Evolutionary conservation across 352 stramenopile species (phyloP), one percentile per base, ranked within the genome.

Genomic region (Pythium biforme): DNA sequence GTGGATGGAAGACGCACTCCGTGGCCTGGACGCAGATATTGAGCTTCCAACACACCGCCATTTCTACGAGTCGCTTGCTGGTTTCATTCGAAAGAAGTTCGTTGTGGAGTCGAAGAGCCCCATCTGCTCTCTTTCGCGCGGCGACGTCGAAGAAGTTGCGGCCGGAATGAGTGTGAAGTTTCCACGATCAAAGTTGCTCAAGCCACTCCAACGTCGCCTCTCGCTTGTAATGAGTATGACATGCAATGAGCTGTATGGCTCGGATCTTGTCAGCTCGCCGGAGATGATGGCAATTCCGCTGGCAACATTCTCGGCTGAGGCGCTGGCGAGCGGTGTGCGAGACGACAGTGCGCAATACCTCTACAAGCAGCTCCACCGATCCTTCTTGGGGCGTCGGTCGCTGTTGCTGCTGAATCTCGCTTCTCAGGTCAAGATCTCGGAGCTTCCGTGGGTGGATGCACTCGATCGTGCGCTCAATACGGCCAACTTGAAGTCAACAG

Each of bases 401-500:
- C 34, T 69, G n/a, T 19, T 72, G 50, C 48, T 69, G 20, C 43
- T 72, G 26, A 48, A 65, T 34, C 69, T 41, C 23, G 54, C 46
- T 3, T 69, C 60, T 2, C 64, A 72, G 37, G 59, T 68, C 22
- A 20, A 45, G 12, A 43, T 60, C 12, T 37, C 20, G 0, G 59
- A 67, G 22, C 52, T 72, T 0, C 66, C 66, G 15, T 72, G 66
- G 66, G 29, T 66, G 31, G 17, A 27, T 14, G 45, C 47, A 6
- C 46, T 62, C 14, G 58, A 63, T 26, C 25, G 20, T 10, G 11
- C 22, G 4, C 25, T 72, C 25, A 23, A 23, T 9, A 31, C 56
- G 22, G 27, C 47, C 17, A 39, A 33, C 23, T 40, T 61, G 22
- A 55, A 54, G 41, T 34, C 11, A 9, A 45, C 46, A 39, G 49